A percentile compares a stretch with the other conserved stretches of the same genome.
Evolutionary conservation across 2,329 filamentous ascomycete species (phyloP).

Genomic region (Fusarium keratoplasticum): DNA sequence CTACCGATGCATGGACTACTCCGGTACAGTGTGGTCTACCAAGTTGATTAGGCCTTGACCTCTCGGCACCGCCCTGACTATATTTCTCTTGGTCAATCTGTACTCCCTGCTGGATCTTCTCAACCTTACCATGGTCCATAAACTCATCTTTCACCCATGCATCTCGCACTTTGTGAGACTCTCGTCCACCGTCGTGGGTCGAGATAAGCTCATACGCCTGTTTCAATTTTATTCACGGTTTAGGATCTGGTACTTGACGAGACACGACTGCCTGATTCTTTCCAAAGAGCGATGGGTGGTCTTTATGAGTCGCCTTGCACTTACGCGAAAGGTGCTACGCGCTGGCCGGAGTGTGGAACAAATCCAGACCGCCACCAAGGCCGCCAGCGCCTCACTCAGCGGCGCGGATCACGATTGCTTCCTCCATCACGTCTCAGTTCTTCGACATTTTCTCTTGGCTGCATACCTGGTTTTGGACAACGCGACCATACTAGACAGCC

Average conservation of each 20-base stretch:
- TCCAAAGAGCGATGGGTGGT: background rate
- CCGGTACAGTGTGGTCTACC: too few species aligned
- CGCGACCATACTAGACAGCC: constrained; percentile 22
- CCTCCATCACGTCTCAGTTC: constrained; percentile 6
- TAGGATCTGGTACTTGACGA: background rate
- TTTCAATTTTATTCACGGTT: background rate
- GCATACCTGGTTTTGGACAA: constrained; percentile 20
- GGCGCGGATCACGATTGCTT: constrained; percentile 14
- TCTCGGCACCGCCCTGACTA: too few species aligned
- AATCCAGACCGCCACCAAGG: background rate
- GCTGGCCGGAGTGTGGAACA: constrained; percentile 8
- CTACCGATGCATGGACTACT: too few species aligned
- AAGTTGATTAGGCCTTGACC: background rate
- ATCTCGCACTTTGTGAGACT: background rate
- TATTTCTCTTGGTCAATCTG: too few species aligned
- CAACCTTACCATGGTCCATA: background rate
- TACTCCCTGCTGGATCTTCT: too few species aligned
- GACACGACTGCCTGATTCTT: background rate
- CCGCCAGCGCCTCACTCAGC: background rate
- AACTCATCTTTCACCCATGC: background rate
- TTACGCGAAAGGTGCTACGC: constrained; percentile 14
- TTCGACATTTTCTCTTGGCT: constrained; percentile 17
- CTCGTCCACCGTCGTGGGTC: background rate
- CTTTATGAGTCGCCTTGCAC: constrained; percentile 13
- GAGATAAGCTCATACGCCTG: background rate